phyloP scores from a whole-genome alignment of 768 basidiomycete species.

The Pleurotus giganteus region DNA sequence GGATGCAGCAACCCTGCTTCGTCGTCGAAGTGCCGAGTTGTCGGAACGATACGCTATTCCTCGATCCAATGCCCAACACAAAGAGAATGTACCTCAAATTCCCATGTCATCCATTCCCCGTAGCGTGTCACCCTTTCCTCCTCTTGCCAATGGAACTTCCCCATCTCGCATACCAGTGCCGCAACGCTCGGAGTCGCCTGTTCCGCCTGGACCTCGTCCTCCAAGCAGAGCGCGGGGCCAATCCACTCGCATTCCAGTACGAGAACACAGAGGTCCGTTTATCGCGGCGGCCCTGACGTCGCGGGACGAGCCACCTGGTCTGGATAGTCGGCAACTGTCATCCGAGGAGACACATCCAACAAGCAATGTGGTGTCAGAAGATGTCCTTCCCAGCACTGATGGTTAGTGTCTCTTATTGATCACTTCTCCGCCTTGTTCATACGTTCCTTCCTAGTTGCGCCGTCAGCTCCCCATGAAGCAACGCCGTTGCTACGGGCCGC shows the following conservation, averaged over 20 bases:
- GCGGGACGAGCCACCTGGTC: no score
- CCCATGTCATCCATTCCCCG: background rate
- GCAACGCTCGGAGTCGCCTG: conserved; percentile 12
- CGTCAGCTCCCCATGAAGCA: no score
- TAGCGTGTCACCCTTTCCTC: conserved; percentile 7
- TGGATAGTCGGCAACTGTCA: no score
- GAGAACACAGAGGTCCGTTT: background rate
- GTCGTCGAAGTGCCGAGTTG: background rate
- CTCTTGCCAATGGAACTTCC: conserved; percentile 5
- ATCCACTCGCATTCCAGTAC: background rate
- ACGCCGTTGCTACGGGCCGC: conserved; percentile 20
- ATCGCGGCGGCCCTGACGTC: no score
- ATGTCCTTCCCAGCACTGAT: no score
- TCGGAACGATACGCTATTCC: background rate
- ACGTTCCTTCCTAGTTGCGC: no score
- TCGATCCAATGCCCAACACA: conserved; percentile 10
- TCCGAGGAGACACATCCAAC: no score
- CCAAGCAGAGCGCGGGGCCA: background rate
- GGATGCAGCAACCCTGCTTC: background rate
- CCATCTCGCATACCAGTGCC: background rate
- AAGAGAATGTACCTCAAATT: conserved; percentile 6
- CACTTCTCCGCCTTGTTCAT: no score
- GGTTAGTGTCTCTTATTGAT: background rate
- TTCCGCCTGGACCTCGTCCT: conserved; percentile 7
- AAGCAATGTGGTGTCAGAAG: no score